Conservation (phyloP, 2,329 filamentous ascomycete genomes). For the Orbilia javanica region DNA sequence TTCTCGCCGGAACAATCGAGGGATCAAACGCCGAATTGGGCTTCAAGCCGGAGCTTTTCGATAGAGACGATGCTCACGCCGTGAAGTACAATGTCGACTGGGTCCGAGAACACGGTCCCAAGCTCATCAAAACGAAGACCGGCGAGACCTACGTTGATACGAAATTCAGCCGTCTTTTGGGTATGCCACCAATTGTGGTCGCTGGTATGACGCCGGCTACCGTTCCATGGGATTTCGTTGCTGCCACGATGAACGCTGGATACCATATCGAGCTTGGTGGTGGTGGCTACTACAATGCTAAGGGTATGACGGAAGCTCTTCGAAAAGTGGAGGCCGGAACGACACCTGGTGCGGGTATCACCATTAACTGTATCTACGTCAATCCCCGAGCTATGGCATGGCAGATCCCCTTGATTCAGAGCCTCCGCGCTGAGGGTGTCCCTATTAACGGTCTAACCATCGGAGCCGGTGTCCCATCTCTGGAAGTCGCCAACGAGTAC, state of each 20-base stretch:
- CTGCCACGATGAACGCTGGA: constrained; percentile 93
- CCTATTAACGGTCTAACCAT: constrained; percentile 94
- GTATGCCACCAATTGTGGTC: constrained; percentile 87
- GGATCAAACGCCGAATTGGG: constrained; percentile 91
- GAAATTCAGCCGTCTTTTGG: constrained; percentile 90
- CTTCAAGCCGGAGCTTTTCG: constrained; percentile 97
- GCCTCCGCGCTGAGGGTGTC: constrained; percentile 84
- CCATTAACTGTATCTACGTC: constrained; percentile 90
- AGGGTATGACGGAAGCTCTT: constrained; percentile 84
- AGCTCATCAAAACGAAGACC: constrained; percentile 86
- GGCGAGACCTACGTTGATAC: constrained; percentile 95
- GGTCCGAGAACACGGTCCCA: constrained; percentile 97
- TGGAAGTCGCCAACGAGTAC: constrained; percentile 92
- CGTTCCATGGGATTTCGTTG: constrained; percentile 90
- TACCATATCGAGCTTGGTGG: constrained; percentile 90
- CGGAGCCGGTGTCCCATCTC: constrained; percentile 91
- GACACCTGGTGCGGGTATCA: constrained; percentile 86
- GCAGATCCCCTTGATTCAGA: constrained; percentile 87
- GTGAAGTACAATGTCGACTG: constrained; percentile 96
- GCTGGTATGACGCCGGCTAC: constrained; percentile 94
- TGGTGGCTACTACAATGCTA: constrained; percentile 87
- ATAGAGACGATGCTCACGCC: constrained; percentile 93
- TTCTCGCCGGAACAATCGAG: constrained; percentile 91
- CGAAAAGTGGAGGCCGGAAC: constrained; percentile 86
- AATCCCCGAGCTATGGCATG: constrained; percentile 89